A percentile compares a stretch with the other conserved stretches of the same genome.
Evolutionary conservation across 768 basidiomycete species (phyloP).

Genomic region (Amanita fuliginea): DNA sequence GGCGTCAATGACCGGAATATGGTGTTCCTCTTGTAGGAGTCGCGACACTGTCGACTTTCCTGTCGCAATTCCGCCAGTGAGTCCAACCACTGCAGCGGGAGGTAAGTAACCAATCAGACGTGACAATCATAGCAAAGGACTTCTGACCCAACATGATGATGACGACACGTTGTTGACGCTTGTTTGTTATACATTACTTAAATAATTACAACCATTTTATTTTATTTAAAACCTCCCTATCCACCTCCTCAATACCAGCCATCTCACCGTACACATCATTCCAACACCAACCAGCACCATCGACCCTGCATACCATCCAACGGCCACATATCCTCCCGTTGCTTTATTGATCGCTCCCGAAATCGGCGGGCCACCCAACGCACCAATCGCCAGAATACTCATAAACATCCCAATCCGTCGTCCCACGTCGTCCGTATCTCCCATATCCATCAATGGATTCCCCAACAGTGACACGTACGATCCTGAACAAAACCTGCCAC

Average conservation of each 20-base stretch:
- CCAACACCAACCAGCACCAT: slow-evolving; percentile 16
- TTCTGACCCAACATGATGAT: slow-evolving; percentile 2
- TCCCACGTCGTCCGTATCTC: slow-evolving; percentile 49
- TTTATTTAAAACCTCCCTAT: slow-evolving; percentile 9
- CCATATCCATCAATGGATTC: slow-evolving; percentile 51
- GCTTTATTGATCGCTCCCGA: slow-evolving; percentile 54
- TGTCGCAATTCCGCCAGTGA: slow-evolving; percentile 94
- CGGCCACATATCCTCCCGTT: slow-evolving; percentile 40
- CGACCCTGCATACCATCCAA: slow-evolving; percentile 46
- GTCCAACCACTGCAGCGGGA: slow-evolving; percentile 61
- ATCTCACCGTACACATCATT: slow-evolving; percentile 15
- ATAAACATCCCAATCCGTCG: slow-evolving; percentile 55
- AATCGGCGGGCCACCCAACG: slow-evolving; percentile 60
- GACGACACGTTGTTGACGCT: neutral
- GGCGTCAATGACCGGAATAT: slow-evolving; percentile 84
- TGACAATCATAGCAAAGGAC: too few species aligned
- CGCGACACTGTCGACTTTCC: slow-evolving; percentile 91
- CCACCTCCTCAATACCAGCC: slow-evolving; percentile 14
- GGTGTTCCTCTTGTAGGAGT: slow-evolving; percentile 46
- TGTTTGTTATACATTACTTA: neutral
- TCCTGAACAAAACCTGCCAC: slow-evolving; percentile 42
- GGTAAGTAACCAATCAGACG: too few species aligned
- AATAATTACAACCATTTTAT: too few species aligned
- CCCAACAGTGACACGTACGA: slow-evolving; percentile 46
- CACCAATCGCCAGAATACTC: slow-evolving; percentile 49